A percentile compares a stretch with the other conserved stretches of the same genome.
Conservation (phyloP, 2,329 filamentous ascomycete genomes). For the Annulohypoxylon truncatum region DNA sequence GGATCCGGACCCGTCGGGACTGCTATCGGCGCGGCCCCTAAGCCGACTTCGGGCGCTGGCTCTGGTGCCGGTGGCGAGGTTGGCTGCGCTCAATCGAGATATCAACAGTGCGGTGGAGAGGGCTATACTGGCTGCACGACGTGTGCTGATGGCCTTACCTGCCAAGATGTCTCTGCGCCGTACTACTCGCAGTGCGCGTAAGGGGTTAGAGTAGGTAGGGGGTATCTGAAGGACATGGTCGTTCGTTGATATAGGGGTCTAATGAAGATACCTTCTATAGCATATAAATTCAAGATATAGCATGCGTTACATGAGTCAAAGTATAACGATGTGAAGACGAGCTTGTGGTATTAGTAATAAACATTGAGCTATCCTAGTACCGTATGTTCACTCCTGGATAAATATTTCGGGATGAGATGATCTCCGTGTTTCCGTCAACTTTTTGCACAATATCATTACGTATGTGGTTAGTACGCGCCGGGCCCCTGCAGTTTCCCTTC, state of each 20-base stretch:
- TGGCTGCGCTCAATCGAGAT: slow-evolving; percentile 51
- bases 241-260: neutral
- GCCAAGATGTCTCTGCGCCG: slow-evolving; percentile 53
- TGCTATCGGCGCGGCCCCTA: slow-evolving; percentile 39
- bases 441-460: neutral
- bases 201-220: neutral
- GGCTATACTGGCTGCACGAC: slow-evolving; percentile 57
- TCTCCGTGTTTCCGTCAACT: too few relatives aligned
- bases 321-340: neutral
- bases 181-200: slow-evolving; percentile 55
- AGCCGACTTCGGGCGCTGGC: slow-evolving; percentile 34
- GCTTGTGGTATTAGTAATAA: neutral
- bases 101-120: slow-evolving; percentile 55
- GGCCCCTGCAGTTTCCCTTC: neutral
- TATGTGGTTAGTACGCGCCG: neutral
- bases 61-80: slow-evolving; percentile 34
- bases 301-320: neutral
- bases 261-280: slow-evolving; percentile 6
- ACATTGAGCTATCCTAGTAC: neutral
- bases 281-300: neutral
- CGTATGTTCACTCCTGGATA: too few relatives aligned
- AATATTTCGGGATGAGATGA: too few relatives aligned
- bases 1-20: slow-evolving; percentile 49
- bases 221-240: neutral
- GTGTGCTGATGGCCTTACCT: slow-evolving; percentile 53